These are phyloP conservation scores for Medicago lupulina DNA, from an alignment of 306 rosid species.

Conservation along the genomic window DNA sequence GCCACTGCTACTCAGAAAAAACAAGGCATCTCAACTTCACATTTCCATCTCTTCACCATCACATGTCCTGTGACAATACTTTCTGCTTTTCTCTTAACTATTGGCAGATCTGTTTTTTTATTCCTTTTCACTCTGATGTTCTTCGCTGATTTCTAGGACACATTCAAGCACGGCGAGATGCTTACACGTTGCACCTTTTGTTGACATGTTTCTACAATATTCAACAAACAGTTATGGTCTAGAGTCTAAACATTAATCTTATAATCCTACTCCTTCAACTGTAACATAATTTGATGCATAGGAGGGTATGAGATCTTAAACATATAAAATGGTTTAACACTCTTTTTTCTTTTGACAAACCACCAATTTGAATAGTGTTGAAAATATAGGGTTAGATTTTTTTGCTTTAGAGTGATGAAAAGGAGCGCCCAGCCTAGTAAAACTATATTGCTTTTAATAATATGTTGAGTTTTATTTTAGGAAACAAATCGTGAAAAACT, in stretches of 20 bases:
- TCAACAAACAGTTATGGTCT: neutral
- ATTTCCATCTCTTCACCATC: neutral
- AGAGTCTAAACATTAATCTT: slow-evolving; percentile 18
- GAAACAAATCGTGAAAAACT: neutral
- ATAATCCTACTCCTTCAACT: neutral
- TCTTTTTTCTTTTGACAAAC: too few relatives aligned
- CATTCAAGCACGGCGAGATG: neutral
- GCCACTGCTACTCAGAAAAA: neutral
- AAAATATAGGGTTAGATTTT: too few relatives aligned
- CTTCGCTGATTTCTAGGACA: neutral
- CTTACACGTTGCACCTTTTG: neutral
- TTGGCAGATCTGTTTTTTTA: neutral
- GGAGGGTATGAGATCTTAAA: too few relatives aligned
- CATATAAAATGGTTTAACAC: too few relatives aligned
- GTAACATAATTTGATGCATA: neutral
- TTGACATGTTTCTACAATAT: slow-evolving; percentile 6
- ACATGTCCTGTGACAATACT: neutral
- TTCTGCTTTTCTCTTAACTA: neutral
- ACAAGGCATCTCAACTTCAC: neutral
- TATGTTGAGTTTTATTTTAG: neutral
- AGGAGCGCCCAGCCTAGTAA: neutral
- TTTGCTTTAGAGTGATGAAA: neutral
- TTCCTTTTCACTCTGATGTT: neutral
- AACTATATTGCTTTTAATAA: neutral
- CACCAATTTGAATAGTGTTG: too few relatives aligned